Evolutionary conservation across 2,329 filamentous ascomycete genomes (phyloP).

Genomic region (Penicillium sp.): DNA sequence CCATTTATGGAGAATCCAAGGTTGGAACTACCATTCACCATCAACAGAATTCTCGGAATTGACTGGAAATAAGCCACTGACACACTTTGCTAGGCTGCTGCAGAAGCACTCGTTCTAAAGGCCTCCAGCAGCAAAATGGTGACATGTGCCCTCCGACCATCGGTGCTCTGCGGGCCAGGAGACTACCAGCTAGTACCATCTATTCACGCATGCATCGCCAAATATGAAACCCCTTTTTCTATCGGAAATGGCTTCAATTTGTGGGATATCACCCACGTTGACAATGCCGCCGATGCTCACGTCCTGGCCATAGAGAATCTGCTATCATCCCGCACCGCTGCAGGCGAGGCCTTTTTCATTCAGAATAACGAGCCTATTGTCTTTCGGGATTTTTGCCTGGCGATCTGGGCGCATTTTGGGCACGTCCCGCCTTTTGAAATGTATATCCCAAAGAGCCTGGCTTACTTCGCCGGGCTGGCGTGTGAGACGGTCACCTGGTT

Average conservation of each 20-base stretch:
- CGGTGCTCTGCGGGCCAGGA: conserved; percentile 45
- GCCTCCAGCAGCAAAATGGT: conserved; percentile 35
- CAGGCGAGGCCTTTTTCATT: conserved; percentile 47
- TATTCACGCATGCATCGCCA: conserved; percentile 46
- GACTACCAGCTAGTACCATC: conserved; percentile 44
- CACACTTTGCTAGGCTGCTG: conserved; percentile 33
- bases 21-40: conserved; percentile 18
- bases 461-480: conserved; percentile 47
- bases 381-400: conserved; percentile 46
- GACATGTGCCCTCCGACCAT: conserved; percentile 45
- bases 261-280: conserved; percentile 46
- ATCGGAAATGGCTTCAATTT: conserved; percentile 44
- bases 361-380: conserved; percentile 48
- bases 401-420: conserved; percentile 50
- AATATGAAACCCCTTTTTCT: conserved; percentile 42
- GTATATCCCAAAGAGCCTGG: conserved; percentile 49
- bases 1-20: conserved; percentile 48
- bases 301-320: conserved; percentile 46
- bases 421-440: conserved; percentile 49
- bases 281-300: conserved; percentile 47
- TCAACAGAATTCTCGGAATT: neutral
- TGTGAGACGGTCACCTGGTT: conserved; percentile 51
- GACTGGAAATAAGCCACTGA: neutral
- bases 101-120: conserved; percentile 42
- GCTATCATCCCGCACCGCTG: conserved; percentile 38